Base-by-base conservation (phyloP, 1,284 basidiomycete genomes). In the Gomphus bonarii region DNA sequence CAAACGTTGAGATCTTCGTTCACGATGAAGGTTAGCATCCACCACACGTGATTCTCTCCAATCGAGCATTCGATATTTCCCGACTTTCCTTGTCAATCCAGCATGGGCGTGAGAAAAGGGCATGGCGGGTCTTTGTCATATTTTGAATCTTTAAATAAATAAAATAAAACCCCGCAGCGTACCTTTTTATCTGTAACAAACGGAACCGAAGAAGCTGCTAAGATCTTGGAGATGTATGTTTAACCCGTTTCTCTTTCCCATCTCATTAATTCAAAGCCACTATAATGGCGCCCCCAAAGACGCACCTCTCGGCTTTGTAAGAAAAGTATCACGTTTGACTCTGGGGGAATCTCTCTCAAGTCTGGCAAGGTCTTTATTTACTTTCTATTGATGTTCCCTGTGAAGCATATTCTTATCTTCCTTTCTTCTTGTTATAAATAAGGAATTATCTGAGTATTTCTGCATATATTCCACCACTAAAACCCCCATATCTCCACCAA, bases 321-420 rank as follows among this genome's bases (percentile, higher is more conserved):
- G 47, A 95, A 95, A 65, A 92, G 90, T 58, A 86, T 93, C 66
- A 91, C 89, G 5, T 91, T 91, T 61, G 91, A 94, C 69, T 83
- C 85, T 5, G 92, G 92, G 75, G 92, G 92, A 65, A 94, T 95
- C 68, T 88, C 85, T 60, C 71, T 95, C 68, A 95, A 95, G 72
- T 81, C 86, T 18, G 70, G 78, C 42, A 76, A 79, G 31, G 91
- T 91, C 79, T 75, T 53, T 63, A 65, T 55, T 53, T 50, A 43
- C 49, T 52, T 12, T 36, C 33, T 47, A n/a, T n/a, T n/a, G n/a
- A n/a, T n/a, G n/a, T n/a, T n/a, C n/a, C n/a, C n/a, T n/a, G n/a
- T n/a, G n/a, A n/a, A n/a, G n/a, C n/a, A n/a, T n/a, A n/a, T n/a
- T n/a, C n/a, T n/a, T n/a, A n/a, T n/a, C n/a, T n/a, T n/a, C n/a